These are phyloP conservation scores for Zopfochytrium polystomum DNA, from an alignment of 371 early-diverging fungal genomes.

Conservation along the genomic window DNA sequence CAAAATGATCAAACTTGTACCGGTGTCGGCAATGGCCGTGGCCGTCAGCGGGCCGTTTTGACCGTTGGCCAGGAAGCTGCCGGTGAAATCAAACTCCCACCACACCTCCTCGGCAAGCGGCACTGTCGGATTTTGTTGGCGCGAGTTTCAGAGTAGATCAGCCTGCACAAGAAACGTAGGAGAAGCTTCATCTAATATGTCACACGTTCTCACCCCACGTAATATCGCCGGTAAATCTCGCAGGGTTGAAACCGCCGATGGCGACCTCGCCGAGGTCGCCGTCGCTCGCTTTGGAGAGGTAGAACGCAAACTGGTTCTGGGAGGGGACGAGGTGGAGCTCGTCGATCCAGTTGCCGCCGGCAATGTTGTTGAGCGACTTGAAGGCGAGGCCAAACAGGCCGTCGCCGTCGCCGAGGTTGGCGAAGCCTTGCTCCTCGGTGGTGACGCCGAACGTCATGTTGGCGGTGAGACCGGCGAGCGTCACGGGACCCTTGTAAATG, in stretches of 20 bases:
- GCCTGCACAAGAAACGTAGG: background rate
- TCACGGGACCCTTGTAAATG: conserved; percentile 26
- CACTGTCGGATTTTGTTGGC: background rate
- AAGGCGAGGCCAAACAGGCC: conserved; percentile 34
- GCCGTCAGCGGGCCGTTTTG: background rate
- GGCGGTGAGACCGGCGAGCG: conserved; percentile 21
- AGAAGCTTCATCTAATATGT: no score
- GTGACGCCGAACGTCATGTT: conserved; percentile 24
- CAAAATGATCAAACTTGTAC: conserved; percentile 66
- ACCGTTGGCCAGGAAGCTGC: conserved; percentile 13
- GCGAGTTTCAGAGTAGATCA: no score
- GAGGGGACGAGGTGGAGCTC: conserved; percentile 14
- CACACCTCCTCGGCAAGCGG: conserved; percentile 14
- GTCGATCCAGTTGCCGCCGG: conserved; percentile 19
- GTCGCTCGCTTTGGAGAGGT: conserved; percentile 23
- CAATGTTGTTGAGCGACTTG: conserved; percentile 26
- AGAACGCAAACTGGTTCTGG: conserved; percentile 27
- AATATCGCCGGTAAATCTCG: conserved; percentile 15
- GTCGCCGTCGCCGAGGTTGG: conserved; percentile 12
- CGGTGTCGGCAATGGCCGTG: conserved; percentile 33
- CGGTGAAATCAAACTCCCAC: conserved; percentile 24
- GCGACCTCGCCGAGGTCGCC: conserved; percentile 32
- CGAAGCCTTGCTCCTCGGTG: conserved; percentile 22
- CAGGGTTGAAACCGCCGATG: conserved; percentile 17
- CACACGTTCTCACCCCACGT: conserved; percentile 12